Percentiles rank a stretch among this genome's conserved stretches.
These are phyloP conservation scores for Fusarium brevicatenulatum DNA, from an alignment of 2,329 filamentous ascomycete genomes.

Conservation along the genomic window DNA sequence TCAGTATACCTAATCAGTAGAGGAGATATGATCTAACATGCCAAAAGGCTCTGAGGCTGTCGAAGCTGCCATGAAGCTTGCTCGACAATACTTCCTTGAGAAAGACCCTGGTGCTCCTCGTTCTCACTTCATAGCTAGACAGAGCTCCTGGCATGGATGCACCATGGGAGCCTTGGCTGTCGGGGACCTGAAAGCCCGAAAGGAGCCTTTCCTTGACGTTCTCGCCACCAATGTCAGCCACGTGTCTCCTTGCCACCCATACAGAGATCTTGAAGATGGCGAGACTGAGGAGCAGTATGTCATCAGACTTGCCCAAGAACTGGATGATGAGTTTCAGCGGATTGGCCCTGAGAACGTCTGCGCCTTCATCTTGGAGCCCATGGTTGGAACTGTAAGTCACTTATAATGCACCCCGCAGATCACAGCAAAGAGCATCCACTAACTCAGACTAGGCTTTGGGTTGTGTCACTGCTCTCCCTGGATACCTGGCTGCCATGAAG, in stretches of 20 bases:
- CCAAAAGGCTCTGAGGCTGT: neutral
- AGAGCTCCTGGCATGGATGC: neutral
- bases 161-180: neutral
- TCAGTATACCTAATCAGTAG: no score
- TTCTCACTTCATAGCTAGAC: neutral
- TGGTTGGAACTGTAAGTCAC: neutral
- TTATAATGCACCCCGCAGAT: neutral
- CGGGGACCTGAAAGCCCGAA: neutral
- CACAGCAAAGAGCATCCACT: accelerated
- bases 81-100: neutral
- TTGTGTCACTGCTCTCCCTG: neutral
- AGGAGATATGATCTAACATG: neutral
- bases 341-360: neutral
- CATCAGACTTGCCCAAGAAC: neutral
- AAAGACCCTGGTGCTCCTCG: neutral
- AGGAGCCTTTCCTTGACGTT: neutral
- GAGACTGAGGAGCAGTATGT: neutral
- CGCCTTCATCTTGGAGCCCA: neutral
- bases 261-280: neutral
- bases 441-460: neutral
- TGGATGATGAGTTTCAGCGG: neutral
- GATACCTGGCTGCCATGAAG: neutral
- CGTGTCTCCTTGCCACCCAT: neutral
- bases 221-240: neutral
- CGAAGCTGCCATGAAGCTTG: neutral